Conservation (phyloP, 1,284 basidiomycete genomes). For the Mycosarcoma mackinlayi region DNA sequence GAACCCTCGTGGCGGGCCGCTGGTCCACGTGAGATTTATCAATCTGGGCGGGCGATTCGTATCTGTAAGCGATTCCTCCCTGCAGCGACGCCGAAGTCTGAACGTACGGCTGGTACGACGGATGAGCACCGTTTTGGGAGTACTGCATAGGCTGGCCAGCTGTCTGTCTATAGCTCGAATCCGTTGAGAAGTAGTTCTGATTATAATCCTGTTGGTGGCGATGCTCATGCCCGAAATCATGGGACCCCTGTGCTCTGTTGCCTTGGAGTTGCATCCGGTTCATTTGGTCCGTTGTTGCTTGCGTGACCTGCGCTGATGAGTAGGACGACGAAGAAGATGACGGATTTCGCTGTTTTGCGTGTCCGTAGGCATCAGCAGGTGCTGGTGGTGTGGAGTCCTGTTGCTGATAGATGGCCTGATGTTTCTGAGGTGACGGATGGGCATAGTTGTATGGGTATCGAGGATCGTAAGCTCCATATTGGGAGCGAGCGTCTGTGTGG, state of each 20-base stretch:
- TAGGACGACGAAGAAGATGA: constrained; percentile 13
- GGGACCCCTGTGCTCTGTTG: neutral
- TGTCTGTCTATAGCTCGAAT: neutral
- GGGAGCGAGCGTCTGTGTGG: constrained; percentile 11
- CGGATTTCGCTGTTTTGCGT: constrained; percentile 12
- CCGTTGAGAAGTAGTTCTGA: constrained; percentile 3
- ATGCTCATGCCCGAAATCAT: constrained; percentile 1
- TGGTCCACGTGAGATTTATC: too few species aligned
- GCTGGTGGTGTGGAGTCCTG: neutral
- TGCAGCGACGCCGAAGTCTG: neutral
- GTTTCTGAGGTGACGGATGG: constrained; percentile 2
- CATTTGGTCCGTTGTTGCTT: constrained; percentile 12
- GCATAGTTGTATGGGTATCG: constrained; percentile 20
- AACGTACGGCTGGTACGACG: too few species aligned
- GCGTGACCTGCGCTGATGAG: constrained; percentile 7
- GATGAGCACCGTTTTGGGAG: constrained; percentile 4
- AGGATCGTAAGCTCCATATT: constrained; percentile 41
- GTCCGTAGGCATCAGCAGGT: neutral
- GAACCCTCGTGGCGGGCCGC: too few species aligned
- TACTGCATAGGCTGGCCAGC: constrained; percentile 8
- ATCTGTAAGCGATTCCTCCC: neutral
- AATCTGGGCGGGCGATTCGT: too few species aligned
- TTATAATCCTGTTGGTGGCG: constrained; percentile 3
- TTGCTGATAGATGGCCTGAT: neutral
- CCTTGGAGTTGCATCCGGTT: constrained; percentile 23